phyloP scores from a whole-genome alignment of 768 basidiomycete genomes.

The Kondoa subrosea region DNA sequence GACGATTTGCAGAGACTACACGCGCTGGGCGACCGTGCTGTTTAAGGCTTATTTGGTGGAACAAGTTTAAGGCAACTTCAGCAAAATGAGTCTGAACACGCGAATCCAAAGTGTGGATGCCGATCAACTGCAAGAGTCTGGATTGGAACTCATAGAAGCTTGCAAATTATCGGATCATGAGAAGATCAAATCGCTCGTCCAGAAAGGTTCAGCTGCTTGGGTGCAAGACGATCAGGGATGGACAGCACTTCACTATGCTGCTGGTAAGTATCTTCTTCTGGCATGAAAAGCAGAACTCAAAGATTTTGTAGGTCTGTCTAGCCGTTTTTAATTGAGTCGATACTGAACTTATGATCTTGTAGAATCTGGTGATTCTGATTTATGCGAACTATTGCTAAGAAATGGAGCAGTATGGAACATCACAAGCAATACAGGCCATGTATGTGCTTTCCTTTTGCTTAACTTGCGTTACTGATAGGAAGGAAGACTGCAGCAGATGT shows the following conservation, averaged over 20 bases:
- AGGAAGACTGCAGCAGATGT: constrained; percentile 72
- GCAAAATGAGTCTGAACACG: no score
- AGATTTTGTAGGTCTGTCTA: no score
- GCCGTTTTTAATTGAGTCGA: no score
- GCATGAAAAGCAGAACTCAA: not conserved
- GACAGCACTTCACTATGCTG: constrained; percentile 73
- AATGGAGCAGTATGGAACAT: constrained; percentile 84
- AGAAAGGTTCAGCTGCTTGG: constrained; percentile 55
- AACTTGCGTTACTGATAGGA: not conserved
- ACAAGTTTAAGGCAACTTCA: no score
- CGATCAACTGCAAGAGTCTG: not conserved
- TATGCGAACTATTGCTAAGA: constrained; percentile 53
- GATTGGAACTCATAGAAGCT: not conserved
- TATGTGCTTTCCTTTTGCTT: constrained; percentile 1
- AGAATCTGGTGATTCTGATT: constrained; percentile 48
- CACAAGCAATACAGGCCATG: constrained; percentile 21
- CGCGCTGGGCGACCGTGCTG: no score
- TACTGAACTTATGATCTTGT: constrained; percentile 7
- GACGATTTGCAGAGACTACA: no score
- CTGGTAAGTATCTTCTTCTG: constrained; percentile 26
- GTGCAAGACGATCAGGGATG: constrained; percentile 64
- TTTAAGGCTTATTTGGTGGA: no score
- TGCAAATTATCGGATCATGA: constrained; percentile 9
- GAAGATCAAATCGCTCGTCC: constrained; percentile 28
- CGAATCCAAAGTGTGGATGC: not conserved